Base-by-base conservation (phyloP, 306 rosid genomes). In the Castanea mollissima region DNA sequence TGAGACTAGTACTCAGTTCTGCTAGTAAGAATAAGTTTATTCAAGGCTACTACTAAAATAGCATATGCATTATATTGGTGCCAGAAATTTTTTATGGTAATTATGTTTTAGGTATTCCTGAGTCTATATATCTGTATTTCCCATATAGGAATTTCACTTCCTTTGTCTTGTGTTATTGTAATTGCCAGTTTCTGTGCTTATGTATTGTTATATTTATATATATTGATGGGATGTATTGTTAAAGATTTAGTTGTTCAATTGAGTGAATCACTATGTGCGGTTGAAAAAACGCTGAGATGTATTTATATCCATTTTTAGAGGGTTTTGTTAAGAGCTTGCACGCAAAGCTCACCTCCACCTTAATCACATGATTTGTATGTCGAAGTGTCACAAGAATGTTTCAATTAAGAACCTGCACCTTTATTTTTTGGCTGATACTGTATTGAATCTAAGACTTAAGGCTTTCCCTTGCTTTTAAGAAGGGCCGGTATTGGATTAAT, bases 1-100 rank as follows among this genome's bases (percentile, higher is more conserved):
- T 89, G 89, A 91, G 75, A 64, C 76, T 58, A 19, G 29, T 63
- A 57, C 58, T 57, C 74, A 69, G 63, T 70, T 73, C 29, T 34
- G 78, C 35, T 32, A 16, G 34, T 12, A 44, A 20, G 74, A 56
- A 35, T 31, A 63, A 32, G 19, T 55, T 56, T 73, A 41, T 67
- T 44, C n/a, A 55, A 64, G 38, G 51, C n/a, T 51, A 55, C 4
- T 3, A 55, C 34, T 60, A 79, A 58, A 73, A 23, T 2, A 31
- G 20, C 13, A 64, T 41, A 7, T 1, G 11, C 21, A 71, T 23
- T n/a, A 41, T 54, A 55, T 63, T 31, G 67, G 58, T 13, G 41
- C 51, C 12, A 64, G 12, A 3, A 67, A 8, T n/a, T 46, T 67
- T 23, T 32, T 38, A 34, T 73, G 69, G 74, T 35, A 51, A 21